Conservation (phyloP, 1,139 yeast species). For the Nakaseomyces glabratus region DNA sequence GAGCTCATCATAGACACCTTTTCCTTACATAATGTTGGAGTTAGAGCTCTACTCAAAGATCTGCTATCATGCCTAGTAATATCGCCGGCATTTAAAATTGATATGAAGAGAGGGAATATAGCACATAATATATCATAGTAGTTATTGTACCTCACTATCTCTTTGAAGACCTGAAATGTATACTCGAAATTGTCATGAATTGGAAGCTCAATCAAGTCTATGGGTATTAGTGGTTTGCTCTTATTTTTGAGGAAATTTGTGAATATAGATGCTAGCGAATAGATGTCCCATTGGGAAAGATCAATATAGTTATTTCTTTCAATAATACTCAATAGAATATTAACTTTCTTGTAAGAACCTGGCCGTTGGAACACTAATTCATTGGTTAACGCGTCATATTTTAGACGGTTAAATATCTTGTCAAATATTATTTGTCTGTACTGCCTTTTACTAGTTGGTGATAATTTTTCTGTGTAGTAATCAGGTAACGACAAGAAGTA, state of each 20-base stretch:
- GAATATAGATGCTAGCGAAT: conserved; percentile 48
- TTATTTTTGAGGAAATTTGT: conserved; percentile 41
- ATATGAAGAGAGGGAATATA: conserved; percentile 36
- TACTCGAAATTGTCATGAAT: conserved; percentile 39
- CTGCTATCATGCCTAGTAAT: conserved; percentile 40
- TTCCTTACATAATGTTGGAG: conserved; percentile 47
- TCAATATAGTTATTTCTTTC: conserved; percentile 47
- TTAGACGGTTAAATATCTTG: conserved; percentile 41
- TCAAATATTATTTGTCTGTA: conserved; percentile 34
- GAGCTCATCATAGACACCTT: conserved; percentile 38
- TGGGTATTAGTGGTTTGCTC: conserved; percentile 39
- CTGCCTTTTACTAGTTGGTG: conserved; percentile 29
- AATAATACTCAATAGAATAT: conserved; percentile 44
- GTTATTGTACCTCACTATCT: conserved; percentile 29
- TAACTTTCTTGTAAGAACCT: conserved; percentile 45
- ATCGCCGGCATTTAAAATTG: conserved; percentile 30
- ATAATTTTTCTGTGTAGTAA: conserved; percentile 22
- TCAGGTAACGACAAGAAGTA: conserved; percentile 30
- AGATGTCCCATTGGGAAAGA: conserved; percentile 54
- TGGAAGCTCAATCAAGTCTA: conserved; percentile 39
- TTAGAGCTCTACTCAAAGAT: conserved; percentile 41
- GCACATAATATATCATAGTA: conserved; percentile 33
- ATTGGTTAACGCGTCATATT: conserved; percentile 37
- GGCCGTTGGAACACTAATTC: conserved; percentile 50
- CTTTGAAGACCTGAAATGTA: conserved; percentile 33